Base-by-base conservation (phyloP, 805 yeast genomes). In the Wickerhamiella siamensis region DNA sequence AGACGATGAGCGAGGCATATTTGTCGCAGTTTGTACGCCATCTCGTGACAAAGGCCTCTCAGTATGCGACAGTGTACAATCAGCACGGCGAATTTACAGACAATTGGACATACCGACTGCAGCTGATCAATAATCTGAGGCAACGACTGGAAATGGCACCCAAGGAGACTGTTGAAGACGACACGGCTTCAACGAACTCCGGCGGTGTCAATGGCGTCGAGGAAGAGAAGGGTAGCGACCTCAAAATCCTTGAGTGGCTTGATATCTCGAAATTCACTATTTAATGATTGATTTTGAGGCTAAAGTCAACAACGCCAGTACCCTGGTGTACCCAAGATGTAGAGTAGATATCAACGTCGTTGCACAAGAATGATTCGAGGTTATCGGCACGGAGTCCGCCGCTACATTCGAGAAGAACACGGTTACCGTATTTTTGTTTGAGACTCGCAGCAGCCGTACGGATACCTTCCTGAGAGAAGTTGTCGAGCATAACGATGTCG, bases 241-340 rank as follows among this genome's bases (percentile, higher is more conserved):
- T 21, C 15, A 37, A 33, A 21, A 15, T 47, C 15, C 37, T 49
- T 18, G 37, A 37, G 22, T 43, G 50, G 49, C 44, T 52, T 39
- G 56, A 53, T 32, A 52, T 53, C 46, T 43, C 55, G 10, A 39
- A 38, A 10, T 50, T 32, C 36, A 47, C 54, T 5, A 32, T 37
- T 33, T 49, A 59, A 43, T 64, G 69, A 37, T 65, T 69, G 43
- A 84, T 77, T 59, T 87, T 87, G 58, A 87, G 69, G 22, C 93
- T 80, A 59, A 79, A 87, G 57, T 87, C 97, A 46, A 87, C 70
- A 24, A 81, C 72, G 0, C 77, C 74, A 8, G 78, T 70, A n/a
- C 96, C 96, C 63, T 87, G 97, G 58, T 87, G 97, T 45, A 88
- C 78, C 15, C 86, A 75, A 16, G 93, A 79, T 1, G 97, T 88